These are phyloP conservation scores for Tolypocladium tropicale DNA, from an alignment of 2,329 filamentous ascomycete species.

Conservation along the genomic window DNA sequence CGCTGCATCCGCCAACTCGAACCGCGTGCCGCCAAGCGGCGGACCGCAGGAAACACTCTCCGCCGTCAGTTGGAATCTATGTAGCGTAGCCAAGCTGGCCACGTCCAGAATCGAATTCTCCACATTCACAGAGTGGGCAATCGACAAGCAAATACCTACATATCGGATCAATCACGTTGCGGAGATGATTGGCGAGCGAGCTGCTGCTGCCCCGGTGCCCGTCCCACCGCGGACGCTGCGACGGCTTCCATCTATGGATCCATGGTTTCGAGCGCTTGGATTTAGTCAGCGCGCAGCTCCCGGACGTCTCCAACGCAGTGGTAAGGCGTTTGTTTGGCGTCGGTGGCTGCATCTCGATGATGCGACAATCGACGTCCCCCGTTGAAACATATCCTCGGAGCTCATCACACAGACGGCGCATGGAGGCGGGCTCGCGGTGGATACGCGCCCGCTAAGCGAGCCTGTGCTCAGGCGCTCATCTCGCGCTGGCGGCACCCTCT, in stretches of 20 bases:
- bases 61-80: too few species aligned
- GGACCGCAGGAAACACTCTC: too few species aligned
- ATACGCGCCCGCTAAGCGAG: neutral
- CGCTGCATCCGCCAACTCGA: neutral
- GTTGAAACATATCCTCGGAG: too few species aligned
- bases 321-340: too few species aligned
- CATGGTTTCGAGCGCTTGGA: too few species aligned
- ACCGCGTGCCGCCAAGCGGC: too few species aligned
- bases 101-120: neutral
- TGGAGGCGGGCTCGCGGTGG: too few species aligned
- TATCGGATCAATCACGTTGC: neutral
- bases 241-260: too few species aligned
- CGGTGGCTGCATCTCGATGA: neutral
- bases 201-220: neutral
- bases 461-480: neutral
- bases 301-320: too few species aligned
- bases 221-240: too few species aligned
- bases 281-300: too few species aligned
- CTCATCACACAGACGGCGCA: neutral
- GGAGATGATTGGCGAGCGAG: neutral
- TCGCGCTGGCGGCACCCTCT: neutral
- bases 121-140: neutral
- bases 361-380: too few species aligned
- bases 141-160: neutral
- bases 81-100: neutral